Conservation (phyloP, 768 basidiomycete genomes). For the Leccinum pellstonianum region DNA sequence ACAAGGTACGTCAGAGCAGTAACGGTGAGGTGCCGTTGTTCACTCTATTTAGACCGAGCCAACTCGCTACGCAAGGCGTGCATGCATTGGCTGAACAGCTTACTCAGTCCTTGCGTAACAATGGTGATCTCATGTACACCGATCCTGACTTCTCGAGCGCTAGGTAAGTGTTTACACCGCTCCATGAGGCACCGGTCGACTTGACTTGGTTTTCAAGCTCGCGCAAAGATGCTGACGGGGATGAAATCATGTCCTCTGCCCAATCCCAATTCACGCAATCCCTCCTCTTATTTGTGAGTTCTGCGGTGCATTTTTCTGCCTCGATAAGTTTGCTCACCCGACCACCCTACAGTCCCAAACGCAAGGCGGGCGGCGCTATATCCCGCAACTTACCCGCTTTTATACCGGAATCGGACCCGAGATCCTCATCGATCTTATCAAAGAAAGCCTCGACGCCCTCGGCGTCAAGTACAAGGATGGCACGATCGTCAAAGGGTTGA, state of each 20-base stretch:
- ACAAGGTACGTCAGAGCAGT: slow-evolving; percentile 46
- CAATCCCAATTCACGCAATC: slow-evolving; percentile 78
- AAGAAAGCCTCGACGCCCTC: slow-evolving; percentile 48
- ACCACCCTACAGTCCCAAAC: slow-evolving; percentile 67
- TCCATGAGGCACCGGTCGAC: neutral
- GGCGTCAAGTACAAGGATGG: slow-evolving; percentile 50
- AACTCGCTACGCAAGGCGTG: slow-evolving; percentile 54
- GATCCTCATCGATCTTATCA: slow-evolving; percentile 51
- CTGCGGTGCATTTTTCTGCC: neutral
- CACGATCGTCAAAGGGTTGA: slow-evolving; percentile 19
- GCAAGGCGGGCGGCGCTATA: slow-evolving; percentile 69
- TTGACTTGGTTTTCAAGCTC: slow-evolving; percentile 10
- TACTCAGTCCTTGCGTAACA: slow-evolving; percentile 60
- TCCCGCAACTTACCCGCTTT: slow-evolving; percentile 77
- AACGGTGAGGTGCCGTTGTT: neutral
- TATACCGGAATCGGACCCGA: slow-evolving; percentile 60
- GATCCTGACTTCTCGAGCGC: slow-evolving; percentile 46
- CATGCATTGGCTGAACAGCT: slow-evolving; percentile 66
- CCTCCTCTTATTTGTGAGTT: slow-evolving; percentile 75
- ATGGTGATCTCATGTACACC: slow-evolving; percentile 75
- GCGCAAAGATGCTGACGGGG: slow-evolving; percentile 51
- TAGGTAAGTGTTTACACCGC: slow-evolving; percentile 29
- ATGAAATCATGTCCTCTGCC: slow-evolving; percentile 58
- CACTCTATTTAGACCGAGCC: slow-evolving; percentile 54
- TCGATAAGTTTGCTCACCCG: neutral